Conservation (phyloP, 306 rosid genomes). For the Prinsepia uniflora region DNA sequence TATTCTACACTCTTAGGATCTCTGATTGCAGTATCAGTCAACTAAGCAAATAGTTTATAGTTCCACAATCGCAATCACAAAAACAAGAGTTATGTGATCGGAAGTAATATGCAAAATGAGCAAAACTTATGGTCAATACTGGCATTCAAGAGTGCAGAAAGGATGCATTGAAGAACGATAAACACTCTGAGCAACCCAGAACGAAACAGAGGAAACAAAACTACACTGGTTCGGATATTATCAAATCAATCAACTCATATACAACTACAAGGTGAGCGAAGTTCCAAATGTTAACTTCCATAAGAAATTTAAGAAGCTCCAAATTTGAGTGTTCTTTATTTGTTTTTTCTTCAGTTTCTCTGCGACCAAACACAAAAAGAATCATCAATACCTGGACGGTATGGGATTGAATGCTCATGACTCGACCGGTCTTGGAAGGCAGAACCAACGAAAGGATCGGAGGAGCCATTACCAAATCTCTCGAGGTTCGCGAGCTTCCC, state of each 20-base stretch:
- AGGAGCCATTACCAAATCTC: conserved; percentile 49
- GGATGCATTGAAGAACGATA: background rate
- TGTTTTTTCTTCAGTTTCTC: background rate
- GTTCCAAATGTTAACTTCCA: too few species aligned
- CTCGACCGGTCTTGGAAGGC: conserved; percentile 72
- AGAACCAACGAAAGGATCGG: conserved; percentile 66
- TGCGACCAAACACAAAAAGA: conserved; percentile 2
- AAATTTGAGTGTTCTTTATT: background rate
- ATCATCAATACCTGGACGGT: conserved; percentile 62
- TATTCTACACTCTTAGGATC: background rate
- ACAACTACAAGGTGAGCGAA: too few species aligned
- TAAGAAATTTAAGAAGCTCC: background rate
- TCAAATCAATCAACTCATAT: background rate
- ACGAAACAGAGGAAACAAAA: background rate
- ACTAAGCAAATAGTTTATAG: background rate
- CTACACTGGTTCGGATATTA: background rate
- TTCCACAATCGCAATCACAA: background rate
- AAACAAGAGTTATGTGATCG: background rate
- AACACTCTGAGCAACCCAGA: background rate
- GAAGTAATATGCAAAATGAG: background rate
- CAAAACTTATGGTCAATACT: background rate
- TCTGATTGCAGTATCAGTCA: background rate
- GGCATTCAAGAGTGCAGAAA: background rate
- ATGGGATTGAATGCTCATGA: conserved; percentile 80
- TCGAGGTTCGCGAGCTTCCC: conserved; percentile 24